phyloP scores from a whole-genome alignment of 1,284 basidiomycete genomes.

The Rhodotorula sp. region DNA sequence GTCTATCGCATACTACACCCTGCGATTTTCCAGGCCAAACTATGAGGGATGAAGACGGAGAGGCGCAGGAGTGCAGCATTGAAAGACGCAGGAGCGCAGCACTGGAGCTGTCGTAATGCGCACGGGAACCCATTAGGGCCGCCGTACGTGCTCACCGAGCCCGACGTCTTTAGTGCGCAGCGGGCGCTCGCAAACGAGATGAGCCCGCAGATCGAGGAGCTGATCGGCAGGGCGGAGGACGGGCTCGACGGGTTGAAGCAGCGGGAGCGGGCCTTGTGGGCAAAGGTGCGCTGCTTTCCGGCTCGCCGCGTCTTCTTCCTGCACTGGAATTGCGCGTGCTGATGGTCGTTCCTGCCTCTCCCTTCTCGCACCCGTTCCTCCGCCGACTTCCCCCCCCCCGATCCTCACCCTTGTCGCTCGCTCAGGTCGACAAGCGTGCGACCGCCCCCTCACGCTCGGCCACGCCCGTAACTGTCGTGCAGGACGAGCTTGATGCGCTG shows the following conservation, averaged over 20 bases:
- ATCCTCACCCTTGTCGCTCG: no score
- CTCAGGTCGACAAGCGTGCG: constrained; percentile 31
- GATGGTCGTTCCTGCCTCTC: no score
- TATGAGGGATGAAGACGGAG: no score
- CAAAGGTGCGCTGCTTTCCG: constrained; percentile 16
- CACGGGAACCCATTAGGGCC: no score
- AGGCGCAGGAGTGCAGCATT: no score
- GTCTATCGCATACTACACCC: no score
- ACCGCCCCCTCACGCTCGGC: neutral
- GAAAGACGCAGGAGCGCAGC: no score
- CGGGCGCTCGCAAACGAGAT: constrained; percentile 38
- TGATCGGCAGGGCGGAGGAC: constrained; percentile 36
- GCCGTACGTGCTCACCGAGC: no score
- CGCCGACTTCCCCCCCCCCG: no score
- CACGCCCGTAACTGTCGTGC: neutral
- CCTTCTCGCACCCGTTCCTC: no score
- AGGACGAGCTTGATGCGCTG: constrained; percentile 17
- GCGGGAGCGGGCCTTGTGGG: constrained; percentile 26
- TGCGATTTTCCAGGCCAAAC: no score
- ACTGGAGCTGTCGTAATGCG: no score
- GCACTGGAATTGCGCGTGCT: neutral
- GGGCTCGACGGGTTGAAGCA: constrained; percentile 39
- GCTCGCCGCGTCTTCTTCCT: neutral
- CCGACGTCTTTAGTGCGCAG: constrained; percentile 36
- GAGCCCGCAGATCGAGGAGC: constrained; percentile 42